A percentile compares a stretch with the other conserved stretches of the same genome.
Evolutionary conservation across 192 early-diverging fungal genomes (phyloP).

Genomic region (Rhizoclosmatium sp.): DNA sequence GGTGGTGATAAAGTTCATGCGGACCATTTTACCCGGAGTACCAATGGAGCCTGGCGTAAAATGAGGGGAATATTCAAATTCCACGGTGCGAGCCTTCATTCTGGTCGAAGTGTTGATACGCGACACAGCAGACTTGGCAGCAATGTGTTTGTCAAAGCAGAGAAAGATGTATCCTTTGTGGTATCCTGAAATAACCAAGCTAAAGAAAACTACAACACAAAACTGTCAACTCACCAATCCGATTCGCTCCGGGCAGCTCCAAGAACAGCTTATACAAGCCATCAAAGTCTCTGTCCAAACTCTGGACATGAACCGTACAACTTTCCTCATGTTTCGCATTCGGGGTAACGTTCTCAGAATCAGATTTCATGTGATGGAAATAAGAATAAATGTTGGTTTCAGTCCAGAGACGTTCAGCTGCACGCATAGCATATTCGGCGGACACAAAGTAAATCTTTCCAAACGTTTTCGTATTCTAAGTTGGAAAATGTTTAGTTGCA

Average conservation of each 20-base stretch:
- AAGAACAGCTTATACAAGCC: conserved; percentile 20
- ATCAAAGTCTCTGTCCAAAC: conserved; percentile 26
- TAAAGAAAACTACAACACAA: not conserved
- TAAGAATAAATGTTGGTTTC: conserved; percentile 35
- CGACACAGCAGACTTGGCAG: conserved; percentile 4
- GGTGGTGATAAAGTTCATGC: conserved; percentile 35
- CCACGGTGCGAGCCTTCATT: conserved; percentile 34
- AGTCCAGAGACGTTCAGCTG: conserved; percentile 21
- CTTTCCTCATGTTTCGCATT: not conserved
- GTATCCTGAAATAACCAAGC: conserved; percentile 12
- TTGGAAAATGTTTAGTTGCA: not conserved
- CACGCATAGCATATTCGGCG: not conserved
- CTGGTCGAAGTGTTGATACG: conserved; percentile 2
- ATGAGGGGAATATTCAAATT: conserved; percentile 31
- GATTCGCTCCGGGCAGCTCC: conserved; percentile 15
- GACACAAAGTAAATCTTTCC: conserved; percentile 26
- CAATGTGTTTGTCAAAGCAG: conserved; percentile 6
- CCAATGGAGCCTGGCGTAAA: conserved; percentile 27
- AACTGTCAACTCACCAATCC: conserved; percentile 9
- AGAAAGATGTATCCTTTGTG: conserved; percentile 30
- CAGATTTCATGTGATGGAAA: conserved; percentile 27
- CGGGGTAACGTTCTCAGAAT: not conserved
- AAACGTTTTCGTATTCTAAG: conserved; percentile 30
- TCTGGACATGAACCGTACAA: conserved; percentile 24
- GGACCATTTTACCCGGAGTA: conserved; percentile 9